Conservation (phyloP, 179 eudicot species). For the Drosera spatulata region DNA sequence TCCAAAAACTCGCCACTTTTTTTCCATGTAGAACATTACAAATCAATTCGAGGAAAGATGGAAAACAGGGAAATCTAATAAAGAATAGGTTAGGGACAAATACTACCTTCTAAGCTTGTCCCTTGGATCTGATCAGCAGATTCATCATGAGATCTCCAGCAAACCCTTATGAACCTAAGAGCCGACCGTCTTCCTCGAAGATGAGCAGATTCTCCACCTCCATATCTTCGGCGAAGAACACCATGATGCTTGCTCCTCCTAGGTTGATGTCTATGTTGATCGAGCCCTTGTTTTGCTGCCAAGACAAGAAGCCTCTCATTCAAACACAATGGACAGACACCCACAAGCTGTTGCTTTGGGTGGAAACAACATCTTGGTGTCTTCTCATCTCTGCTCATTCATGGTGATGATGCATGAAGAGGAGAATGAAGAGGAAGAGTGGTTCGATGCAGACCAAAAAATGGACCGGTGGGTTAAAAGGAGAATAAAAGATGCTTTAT, state of each 20-base stretch:
- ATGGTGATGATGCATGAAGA: conserved; percentile 2
- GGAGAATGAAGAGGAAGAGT: not conserved
- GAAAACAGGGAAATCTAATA: no score
- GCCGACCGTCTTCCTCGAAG: conserved; percentile 1
- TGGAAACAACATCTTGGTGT: conserved; percentile 28
- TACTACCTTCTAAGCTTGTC: no score
- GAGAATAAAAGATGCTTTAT: no score
- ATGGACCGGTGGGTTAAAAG: no score
- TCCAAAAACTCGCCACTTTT: no score
- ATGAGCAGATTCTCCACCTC: not conserved
- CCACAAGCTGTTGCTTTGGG: conserved; percentile 25
- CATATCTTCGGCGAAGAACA: not conserved
- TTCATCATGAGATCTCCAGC: no score
- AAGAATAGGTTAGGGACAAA: no score
- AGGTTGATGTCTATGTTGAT: not conserved
- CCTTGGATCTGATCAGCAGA: no score
- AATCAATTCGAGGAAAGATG: no score
- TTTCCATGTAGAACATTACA: no score
- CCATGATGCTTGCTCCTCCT: conserved; percentile 4
- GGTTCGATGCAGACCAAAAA: not conserved
- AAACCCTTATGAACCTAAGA: no score
- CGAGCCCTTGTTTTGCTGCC: conserved; percentile 20
- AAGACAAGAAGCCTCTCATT: conserved; percentile 38
- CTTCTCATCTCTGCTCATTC: conserved; percentile 12
- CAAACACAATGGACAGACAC: conserved; percentile 49